Percentiles rank a stretch among this genome's conserved stretches.
Conservation (phyloP, 106 monocot genomes). For the Xerophyta viscosa region DNA sequence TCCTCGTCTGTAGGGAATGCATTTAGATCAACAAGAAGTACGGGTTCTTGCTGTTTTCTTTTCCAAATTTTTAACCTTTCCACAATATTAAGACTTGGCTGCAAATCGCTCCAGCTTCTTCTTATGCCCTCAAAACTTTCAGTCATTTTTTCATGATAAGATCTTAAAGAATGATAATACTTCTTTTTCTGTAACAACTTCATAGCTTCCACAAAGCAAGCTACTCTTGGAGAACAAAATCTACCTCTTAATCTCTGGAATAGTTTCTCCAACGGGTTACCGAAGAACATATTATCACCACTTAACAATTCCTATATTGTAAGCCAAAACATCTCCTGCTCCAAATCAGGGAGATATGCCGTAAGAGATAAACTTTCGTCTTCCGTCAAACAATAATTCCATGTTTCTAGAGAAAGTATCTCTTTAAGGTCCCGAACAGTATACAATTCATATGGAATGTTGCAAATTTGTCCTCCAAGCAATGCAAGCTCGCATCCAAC, state of each 20-base stretch:
- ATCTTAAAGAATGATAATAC: conserved; percentile 56
- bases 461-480: conserved; percentile 46
- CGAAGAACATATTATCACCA: conserved; percentile 66
- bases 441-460: conserved; percentile 78
- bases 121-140: conserved; percentile 50
- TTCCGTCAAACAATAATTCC: conserved; percentile 81
- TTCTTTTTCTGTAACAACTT: conserved; percentile 41
- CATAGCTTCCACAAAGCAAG: conserved; percentile 36
- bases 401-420: conserved; percentile 75
- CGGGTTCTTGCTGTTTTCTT: conserved; percentile 30
- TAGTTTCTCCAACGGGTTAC: conserved; percentile 55
- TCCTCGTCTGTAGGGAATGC: conserved; percentile 58
- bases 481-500: conserved; percentile 50
- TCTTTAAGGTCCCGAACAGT: conserved; percentile 54
- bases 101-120: conserved; percentile 37
- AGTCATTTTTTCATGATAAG: conserved; percentile 63
- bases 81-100: conserved; percentile 22
- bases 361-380: conserved; percentile 70
- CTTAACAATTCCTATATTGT: conserved; percentile 65
- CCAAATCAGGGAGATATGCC: conserved; percentile 86
- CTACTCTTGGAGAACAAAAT: conserved; percentile 49
- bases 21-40: conserved; percentile 70
- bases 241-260: conserved; percentile 63
- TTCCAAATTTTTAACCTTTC: conserved; percentile 63
- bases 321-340: conserved; percentile 53